A percentile compares a stretch with the other conserved stretches of the same genome.
Conservation (phyloP, 495 filamentous ascomycete species). For the Thermothielavioides terrestris region DNA sequence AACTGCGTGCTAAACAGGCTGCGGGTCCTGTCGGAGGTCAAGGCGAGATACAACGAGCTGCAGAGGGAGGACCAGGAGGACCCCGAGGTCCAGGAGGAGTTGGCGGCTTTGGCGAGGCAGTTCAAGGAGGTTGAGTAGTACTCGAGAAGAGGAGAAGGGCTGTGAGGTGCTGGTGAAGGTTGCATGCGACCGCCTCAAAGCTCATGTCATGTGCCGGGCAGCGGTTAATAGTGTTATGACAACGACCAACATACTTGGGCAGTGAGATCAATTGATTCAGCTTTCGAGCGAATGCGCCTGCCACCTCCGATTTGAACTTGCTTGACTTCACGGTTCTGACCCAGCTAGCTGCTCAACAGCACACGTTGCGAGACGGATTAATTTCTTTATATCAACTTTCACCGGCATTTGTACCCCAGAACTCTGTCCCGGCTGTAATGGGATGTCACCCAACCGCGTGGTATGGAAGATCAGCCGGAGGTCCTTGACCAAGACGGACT, state of each 20-base stretch:
- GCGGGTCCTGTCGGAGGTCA: slow-evolving; percentile 27
- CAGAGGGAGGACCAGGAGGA: slow-evolving; percentile 36
- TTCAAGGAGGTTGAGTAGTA: slow-evolving; percentile 17
- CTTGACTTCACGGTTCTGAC: neutral
- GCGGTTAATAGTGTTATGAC: neutral
- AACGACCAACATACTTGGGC: neutral
- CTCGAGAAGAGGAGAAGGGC: too few species aligned
- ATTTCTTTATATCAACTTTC: slow-evolving; percentile 2
- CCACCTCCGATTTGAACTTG: too few species aligned
- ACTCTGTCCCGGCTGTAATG: neutral
- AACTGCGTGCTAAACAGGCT: slow-evolving; percentile 39
- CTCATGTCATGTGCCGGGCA: too few species aligned
- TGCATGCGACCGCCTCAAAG: too few species aligned
- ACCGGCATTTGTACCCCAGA: neutral
- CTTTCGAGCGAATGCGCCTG: too few species aligned
- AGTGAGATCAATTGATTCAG: too few species aligned
- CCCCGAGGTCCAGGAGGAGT: slow-evolving; percentile 40
- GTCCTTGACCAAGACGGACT: neutral
- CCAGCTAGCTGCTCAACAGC: neutral
- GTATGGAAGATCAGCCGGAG: slow-evolving; percentile 9
- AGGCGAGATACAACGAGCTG: slow-evolving; percentile 22
- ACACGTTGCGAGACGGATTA: neutral
- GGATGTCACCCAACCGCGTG: neutral
- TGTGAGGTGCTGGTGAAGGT: too few species aligned
- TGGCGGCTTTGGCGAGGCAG: slow-evolving; percentile 8